These are phyloP conservation scores for Peribolospora baueri DNA, from an alignment of 768 basidiomycete species.

Conservation along the genomic window DNA sequence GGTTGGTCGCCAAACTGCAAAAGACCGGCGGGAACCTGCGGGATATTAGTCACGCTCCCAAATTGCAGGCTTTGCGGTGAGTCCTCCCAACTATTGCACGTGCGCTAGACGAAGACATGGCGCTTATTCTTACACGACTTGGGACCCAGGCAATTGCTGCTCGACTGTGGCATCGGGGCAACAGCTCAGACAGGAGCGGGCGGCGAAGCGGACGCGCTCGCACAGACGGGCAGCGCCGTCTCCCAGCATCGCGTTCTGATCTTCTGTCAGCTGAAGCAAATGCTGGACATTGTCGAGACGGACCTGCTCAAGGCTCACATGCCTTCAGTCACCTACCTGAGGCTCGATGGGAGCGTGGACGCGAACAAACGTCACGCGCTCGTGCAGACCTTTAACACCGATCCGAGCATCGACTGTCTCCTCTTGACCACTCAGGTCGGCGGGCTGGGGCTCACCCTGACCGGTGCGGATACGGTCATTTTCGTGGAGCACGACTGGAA, in stretches of 20 bases:
- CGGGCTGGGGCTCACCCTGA: slow-evolving; percentile 80
- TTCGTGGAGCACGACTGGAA: slow-evolving; percentile 99
- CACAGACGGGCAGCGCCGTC: slow-evolving; percentile 34
- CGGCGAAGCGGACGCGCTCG: slow-evolving; percentile 37
- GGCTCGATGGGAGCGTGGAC: slow-evolving; percentile 80
- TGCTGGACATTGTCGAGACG: slow-evolving; percentile 90
- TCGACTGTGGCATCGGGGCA: slow-evolving; percentile 77
- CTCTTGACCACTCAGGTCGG: slow-evolving; percentile 92
- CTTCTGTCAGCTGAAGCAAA: slow-evolving; percentile 97
- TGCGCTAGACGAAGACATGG: not conserved
- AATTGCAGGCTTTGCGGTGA: slow-evolving; percentile 69
- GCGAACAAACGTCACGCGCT: slow-evolving; percentile 82
- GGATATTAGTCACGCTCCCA: slow-evolving; percentile 80
- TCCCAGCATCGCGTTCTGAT: slow-evolving; percentile 97
- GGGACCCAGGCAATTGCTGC: slow-evolving; percentile 52
- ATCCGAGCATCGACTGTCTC: slow-evolving; percentile 90
- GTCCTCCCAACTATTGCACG: slow-evolving; percentile 12
- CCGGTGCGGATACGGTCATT: slow-evolving; percentile 95
- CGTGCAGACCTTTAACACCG: slow-evolving; percentile 92
- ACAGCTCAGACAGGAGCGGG: slow-evolving; percentile 16
- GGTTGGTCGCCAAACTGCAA: slow-evolving; percentile 26
- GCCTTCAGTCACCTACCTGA: slow-evolving; percentile 96
- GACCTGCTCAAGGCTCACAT: slow-evolving; percentile 75
- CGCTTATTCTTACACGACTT: not conserved
- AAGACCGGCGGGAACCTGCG: slow-evolving; percentile 25